Conservation (phyloP, 768 basidiomycete genomes). For the Tremella mesenterica region DNA sequence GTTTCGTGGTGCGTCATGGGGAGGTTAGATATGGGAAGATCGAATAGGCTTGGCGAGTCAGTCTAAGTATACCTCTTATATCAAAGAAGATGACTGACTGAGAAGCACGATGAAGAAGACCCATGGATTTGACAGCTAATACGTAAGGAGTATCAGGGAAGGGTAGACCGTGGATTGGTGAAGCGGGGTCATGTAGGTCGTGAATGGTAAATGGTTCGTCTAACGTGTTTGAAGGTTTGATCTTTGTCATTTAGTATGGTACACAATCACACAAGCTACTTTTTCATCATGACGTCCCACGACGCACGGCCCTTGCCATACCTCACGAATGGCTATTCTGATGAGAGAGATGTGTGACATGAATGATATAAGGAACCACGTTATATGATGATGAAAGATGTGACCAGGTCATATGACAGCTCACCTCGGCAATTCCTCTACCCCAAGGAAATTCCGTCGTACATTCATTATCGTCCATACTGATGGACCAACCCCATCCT, state of each 20-base stretch:
- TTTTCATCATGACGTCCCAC: too few relatives aligned
- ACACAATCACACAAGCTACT: background rate
- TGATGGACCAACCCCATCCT: constrained; percentile 37
- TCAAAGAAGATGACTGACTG: constrained; percentile 15
- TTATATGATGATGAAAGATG: background rate
- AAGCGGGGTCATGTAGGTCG: constrained; percentile 17
- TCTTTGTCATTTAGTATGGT: constrained; percentile 3
- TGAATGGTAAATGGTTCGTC: constrained; percentile 11
- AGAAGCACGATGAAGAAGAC: constrained; percentile 26
- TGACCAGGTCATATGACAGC: background rate
- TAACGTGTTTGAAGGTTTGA: background rate
- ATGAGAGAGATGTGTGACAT: background rate
- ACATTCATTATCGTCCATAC: constrained; percentile 29
- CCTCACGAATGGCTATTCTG: too few relatives aligned
- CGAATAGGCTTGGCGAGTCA: constrained; percentile 31
- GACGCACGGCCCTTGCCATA: too few relatives aligned
- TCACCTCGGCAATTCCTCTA: constrained; percentile 17
- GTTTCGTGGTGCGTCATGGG: constrained; percentile 8
- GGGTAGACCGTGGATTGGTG: constrained; percentile 9
- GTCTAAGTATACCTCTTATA: background rate
- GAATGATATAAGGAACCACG: background rate
- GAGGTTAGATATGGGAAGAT: constrained; percentile 23
- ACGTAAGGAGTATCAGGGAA: constrained; percentile 24
- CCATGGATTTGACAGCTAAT: constrained; percentile 27
- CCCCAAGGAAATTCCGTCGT: constrained; percentile 37